Conservation (phyloP, 805 yeast species). For the Ogataea zsoltii region DNA sequence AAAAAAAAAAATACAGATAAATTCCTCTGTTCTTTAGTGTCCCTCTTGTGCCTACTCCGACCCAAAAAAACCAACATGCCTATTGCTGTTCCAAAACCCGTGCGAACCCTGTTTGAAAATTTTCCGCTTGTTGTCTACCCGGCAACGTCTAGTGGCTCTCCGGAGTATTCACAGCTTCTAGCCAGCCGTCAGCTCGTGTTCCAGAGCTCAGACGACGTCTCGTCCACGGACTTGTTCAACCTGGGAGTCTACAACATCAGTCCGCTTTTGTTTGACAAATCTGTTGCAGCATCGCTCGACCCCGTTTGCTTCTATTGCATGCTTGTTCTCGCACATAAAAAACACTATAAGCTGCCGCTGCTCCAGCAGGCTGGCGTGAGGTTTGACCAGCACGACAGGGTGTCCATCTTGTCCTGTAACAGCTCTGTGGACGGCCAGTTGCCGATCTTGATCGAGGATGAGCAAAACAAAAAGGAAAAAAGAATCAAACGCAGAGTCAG, state of each 20-base stretch:
- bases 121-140: slow-evolving; percentile 53
- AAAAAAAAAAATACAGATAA: neutral
- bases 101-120: slow-evolving; percentile 46
- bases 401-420: slow-evolving; percentile 48
- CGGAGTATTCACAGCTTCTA: slow-evolving; percentile 8
- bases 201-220: slow-evolving; percentile 1
- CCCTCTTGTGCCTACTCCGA: no score
- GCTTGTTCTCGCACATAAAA: slow-evolving; percentile 47
- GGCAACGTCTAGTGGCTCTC: slow-evolving; percentile 29
- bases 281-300: slow-evolving; percentile 50
- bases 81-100: slow-evolving; percentile 39
- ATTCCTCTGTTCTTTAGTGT: neutral
- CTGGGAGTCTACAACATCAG: slow-evolving; percentile 55
- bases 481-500: slow-evolving; percentile 37
- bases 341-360: slow-evolving; percentile 44
- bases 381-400: slow-evolving; percentile 27
- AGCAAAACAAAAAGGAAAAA: slow-evolving; percentile 31
- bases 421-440: slow-evolving; percentile 51
- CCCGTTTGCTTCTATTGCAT: slow-evolving; percentile 54
- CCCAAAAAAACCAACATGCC: no score
- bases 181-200: slow-evolving; percentile 27
- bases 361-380: slow-evolving; percentile 14
- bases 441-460: slow-evolving; percentile 59
- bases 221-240: slow-evolving; percentile 37
- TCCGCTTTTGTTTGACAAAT: slow-evolving; percentile 31